Conservation (phyloP, 2,329 filamentous ascomycete genomes). For the Tolypocladium capitatum region DNA sequence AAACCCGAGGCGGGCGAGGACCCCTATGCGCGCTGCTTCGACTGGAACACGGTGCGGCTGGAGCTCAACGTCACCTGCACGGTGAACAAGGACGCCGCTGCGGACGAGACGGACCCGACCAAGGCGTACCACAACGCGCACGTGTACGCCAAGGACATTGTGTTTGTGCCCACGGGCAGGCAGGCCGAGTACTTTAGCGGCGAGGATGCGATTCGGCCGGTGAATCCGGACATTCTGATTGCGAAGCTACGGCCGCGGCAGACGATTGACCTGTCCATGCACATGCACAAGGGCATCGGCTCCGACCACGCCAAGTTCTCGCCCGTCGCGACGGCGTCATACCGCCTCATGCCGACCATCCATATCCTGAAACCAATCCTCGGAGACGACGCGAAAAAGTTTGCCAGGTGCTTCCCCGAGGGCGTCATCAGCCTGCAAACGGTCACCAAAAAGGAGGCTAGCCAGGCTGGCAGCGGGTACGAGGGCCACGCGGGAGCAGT, state of each 20-base stretch:
- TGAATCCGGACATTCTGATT: constrained; percentile 86
- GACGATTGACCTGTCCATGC: constrained; percentile 72
- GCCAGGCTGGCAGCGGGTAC: constrained; percentile 47
- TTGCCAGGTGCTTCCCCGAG: constrained; percentile 73
- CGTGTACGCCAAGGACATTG: constrained; percentile 66
- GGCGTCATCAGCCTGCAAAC: constrained; percentile 76
- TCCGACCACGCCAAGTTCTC: constrained; percentile 95
- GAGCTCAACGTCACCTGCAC: constrained; percentile 68
- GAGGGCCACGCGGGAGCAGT: constrained; percentile 64
- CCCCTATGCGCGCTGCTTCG: constrained; percentile 45
- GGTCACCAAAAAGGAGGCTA: constrained; percentile 54
- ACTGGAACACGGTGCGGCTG: constrained; percentile 80
- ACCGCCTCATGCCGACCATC: constrained; percentile 82
- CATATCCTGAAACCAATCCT: constrained; percentile 72
- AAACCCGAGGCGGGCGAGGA: constrained; percentile 53
- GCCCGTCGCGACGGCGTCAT: constrained; percentile 86
- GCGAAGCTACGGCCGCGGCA: constrained; percentile 90
- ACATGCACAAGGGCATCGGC: constrained; percentile 90
- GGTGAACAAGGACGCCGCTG: constrained; percentile 58
- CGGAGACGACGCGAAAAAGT: constrained; percentile 77
- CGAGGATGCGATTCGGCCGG: constrained; percentile 55
- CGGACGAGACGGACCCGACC: constrained; percentile 64
- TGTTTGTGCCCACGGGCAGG: constrained; percentile 61
- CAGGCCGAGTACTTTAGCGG: constrained; percentile 59
- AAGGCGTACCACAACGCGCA: constrained; percentile 80